Conservation (phyloP, 2,329 filamentous ascomycete genomes). For the Calonectria fujianensis region DNA sequence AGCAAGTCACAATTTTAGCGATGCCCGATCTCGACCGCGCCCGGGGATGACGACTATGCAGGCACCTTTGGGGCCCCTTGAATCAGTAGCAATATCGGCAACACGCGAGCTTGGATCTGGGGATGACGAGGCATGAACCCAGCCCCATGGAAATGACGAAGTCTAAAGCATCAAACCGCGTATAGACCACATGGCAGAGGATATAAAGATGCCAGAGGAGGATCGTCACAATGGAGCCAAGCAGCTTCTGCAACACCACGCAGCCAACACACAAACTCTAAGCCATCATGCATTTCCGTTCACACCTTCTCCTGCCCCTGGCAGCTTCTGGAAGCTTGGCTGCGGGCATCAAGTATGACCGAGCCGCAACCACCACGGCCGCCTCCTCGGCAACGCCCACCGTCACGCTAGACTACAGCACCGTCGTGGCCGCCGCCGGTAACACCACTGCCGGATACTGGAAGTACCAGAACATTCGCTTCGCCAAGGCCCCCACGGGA, state of each 20-base stretch:
- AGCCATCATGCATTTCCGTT: conserved; percentile 25
- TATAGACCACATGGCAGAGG: not conserved
- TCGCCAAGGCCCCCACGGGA: conserved; percentile 29
- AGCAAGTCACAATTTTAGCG: not conserved
- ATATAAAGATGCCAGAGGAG: not conserved
- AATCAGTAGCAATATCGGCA: conserved; percentile 20
- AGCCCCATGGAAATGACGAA: conserved; percentile 15
- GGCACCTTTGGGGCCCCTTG: not conserved
- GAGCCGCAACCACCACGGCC: conserved; percentile 9
- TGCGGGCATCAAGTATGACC: conserved; percentile 23
- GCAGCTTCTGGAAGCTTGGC: conserved; percentile 28
- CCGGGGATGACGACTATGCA: conserved; percentile 15
- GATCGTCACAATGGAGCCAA: not conserved
- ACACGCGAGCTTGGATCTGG: conserved; percentile 4
- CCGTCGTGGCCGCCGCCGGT: conserved; percentile 21
- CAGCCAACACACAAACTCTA: not conserved
- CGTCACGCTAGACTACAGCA: conserved; percentile 26
- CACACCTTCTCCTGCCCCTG: conserved; percentile 21
- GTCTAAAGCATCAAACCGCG: not conserved
- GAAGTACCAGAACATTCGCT: conserved; percentile 36
- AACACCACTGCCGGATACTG: conserved; percentile 31
- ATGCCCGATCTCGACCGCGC: not conserved
- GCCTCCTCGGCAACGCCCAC: conserved; percentile 24
- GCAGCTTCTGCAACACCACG: conserved; percentile 1
- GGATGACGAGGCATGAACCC: conserved; percentile 24